Conservation (phyloP, 2,329 filamentous ascomycete genomes). For the Monosporascus sp. region DNA sequence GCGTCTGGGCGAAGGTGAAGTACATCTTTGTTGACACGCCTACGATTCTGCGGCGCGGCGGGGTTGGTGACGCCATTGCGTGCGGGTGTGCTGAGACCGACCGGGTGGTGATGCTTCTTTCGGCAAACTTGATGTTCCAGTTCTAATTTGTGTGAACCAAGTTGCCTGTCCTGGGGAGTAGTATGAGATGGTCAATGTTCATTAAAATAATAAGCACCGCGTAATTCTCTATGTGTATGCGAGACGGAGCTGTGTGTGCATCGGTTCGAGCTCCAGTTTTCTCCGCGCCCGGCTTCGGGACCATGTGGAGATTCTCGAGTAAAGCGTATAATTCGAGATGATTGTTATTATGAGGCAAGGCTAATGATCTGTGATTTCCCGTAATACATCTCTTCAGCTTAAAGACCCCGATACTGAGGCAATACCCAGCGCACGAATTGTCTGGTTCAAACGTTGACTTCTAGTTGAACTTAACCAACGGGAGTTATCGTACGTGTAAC, state of each 20-base stretch:
- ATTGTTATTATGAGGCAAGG: not conserved
- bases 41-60: constrained; percentile 53
- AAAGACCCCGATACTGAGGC: no score
- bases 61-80: constrained; percentile 23
- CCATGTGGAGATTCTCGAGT: not conserved
- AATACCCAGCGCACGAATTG: no score
- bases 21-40: constrained; percentile 78
- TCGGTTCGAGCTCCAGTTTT: not conserved
- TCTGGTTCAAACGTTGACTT: no score
- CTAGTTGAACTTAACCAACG: no score
- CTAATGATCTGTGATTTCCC: no score
- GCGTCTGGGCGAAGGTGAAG: constrained; percentile 62
- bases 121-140: not conserved
- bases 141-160: not conserved
- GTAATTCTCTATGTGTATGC: not conserved
- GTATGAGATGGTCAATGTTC: no score
- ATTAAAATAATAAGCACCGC: no score
- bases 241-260: not conserved
- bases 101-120: not conserved
- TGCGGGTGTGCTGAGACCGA: not conserved
- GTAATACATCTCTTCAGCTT: no score
- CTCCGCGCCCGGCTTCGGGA: not conserved
- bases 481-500: no score
- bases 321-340: not conserved
- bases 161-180: not conserved